Evolutionary conservation across 2,329 filamentous ascomycete genomes (phyloP), one percentile per base, ranked within the genome.

Genomic region (Xenoacremonium recifei): DNA sequence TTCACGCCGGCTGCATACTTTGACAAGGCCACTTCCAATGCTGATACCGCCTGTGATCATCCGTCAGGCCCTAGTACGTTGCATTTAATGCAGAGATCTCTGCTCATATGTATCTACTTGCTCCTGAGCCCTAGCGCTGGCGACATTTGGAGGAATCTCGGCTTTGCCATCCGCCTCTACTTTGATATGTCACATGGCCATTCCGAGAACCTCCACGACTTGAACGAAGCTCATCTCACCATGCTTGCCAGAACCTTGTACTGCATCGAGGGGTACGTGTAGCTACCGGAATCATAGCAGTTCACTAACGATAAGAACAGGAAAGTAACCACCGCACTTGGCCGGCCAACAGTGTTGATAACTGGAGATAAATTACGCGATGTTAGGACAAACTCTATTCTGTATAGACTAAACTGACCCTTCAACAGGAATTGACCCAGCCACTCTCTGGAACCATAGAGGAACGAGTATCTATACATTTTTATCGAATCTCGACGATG

Each of bases 161-260:
- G 42, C 11, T 44, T 41, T 41, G 38, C 31, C 20, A 30, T 48
- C 12, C 38, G 41, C 13, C 36, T 40, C 4, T 44, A 48, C 23
- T 44, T 50, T 13, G 47, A 52, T 31, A 32, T 52, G 15, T 42
- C 40, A 4, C 47, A 49, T 40, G 36, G 44, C 19, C 44, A 46
- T 6, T 46, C 46, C 3, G n/a, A n/a, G n/a, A n/a, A n/a, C n/a
- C n/a, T n/a, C n/a, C 42, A 42, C 39, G 48, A 49, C 11, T 23
- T 39, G 19, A 46, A 51, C n/a, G 23, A 44, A 10, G 31, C 42
- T 30, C 31, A 47, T 29, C 13, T 15, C 7, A 10, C 48, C 12
- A 44, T 39, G 5, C 35, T 51, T 21, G 45, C 48, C 11, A 39
- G 48, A 19, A 51, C 48, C 12, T 34, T 51, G 18, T 51, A 49